Evolutionary conservation across 2,329 filamentous ascomycete species (phyloP).

Genomic region (Xenoacremonium recifei): DNA sequence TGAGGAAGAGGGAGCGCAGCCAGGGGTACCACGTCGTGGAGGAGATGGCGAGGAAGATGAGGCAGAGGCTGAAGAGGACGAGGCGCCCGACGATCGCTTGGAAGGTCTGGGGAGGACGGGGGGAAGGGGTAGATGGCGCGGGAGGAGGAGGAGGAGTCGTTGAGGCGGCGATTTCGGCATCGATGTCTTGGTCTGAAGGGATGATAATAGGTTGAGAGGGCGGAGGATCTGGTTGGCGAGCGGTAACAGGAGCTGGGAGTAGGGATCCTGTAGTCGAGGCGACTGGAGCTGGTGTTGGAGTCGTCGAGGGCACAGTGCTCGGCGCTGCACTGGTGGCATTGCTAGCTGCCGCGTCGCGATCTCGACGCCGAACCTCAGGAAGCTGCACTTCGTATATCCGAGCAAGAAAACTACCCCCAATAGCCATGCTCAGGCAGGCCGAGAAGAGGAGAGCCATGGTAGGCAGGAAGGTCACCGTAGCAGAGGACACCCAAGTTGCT

Average conservation of each 20-base stretch:
- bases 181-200: constrained; percentile 62
- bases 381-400: constrained; percentile 60
- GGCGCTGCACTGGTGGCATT: constrained; percentile 20
- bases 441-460: constrained; percentile 52
- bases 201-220: constrained; percentile 51
- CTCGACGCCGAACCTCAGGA: constrained; percentile 53
- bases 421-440: constrained; percentile 54
- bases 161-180: constrained; percentile 55
- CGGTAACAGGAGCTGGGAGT: constrained; percentile 43
- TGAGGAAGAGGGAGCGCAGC: constrained; percentile 56
- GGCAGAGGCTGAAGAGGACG: constrained; percentile 52
- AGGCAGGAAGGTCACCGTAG: constrained; percentile 55
- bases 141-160: constrained; percentile 22
- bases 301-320: constrained; percentile 22
- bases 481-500: constrained; percentile 55
- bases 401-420: constrained; percentile 57
- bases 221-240: constrained; percentile 19
- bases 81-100: constrained; percentile 57
- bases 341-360: constrained; percentile 21
- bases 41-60: constrained; percentile 59
- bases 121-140: constrained; percentile 22
- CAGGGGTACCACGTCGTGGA: constrained; percentile 60
- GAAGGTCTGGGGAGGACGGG: constrained; percentile 40
- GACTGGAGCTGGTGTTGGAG: constrained; percentile 23
- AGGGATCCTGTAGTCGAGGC: constrained; percentile 22